Conservation (phyloP, 78 protist genomes). For the Polysphondylium violaceum region DNA sequence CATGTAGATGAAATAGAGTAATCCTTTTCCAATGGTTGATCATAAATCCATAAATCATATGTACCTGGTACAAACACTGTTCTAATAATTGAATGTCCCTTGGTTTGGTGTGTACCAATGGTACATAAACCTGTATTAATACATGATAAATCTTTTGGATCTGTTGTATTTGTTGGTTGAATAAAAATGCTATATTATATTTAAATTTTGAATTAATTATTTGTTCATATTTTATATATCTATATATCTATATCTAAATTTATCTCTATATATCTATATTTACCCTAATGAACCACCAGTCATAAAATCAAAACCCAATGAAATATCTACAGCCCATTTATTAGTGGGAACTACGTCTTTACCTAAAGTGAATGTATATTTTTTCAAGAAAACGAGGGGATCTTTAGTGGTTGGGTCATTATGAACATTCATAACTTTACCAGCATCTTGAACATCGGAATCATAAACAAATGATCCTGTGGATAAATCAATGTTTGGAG, state of each 20-base stretch:
- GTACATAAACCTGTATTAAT: conserved; percentile 31
- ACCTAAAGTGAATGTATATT: conserved; percentile 9
- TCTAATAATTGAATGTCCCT: conserved; percentile 30
- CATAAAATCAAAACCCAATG: conserved; percentile 53
- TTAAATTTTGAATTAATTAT: neutral
- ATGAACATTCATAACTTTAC: conserved; percentile 1
- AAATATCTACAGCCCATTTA: conserved; percentile 53
- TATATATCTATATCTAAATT: neutral
- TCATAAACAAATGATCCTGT: conserved; percentile 12
- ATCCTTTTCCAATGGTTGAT: conserved; percentile 53
- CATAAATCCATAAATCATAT: conserved; percentile 32
- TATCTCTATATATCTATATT: neutral
- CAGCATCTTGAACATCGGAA: conserved; percentile 44
- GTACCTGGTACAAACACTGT: conserved; percentile 47
- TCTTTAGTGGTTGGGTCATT: neutral
- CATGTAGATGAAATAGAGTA: neutral
- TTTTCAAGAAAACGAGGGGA: neutral
- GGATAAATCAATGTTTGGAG: neutral
- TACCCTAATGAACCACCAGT: conserved; percentile 75
- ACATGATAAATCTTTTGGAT: conserved; percentile 2
- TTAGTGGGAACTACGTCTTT: neutral
- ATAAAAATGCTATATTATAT: conserved; percentile 1
- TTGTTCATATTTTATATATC: neutral
- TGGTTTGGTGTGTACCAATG: conserved; percentile 44
- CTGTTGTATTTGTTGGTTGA: neutral